Evolutionary conservation across 2,329 filamentous ascomycete genomes (phyloP), one percentile per base, ranked within the genome.

Genomic region (Seiridium cupressi): DNA sequence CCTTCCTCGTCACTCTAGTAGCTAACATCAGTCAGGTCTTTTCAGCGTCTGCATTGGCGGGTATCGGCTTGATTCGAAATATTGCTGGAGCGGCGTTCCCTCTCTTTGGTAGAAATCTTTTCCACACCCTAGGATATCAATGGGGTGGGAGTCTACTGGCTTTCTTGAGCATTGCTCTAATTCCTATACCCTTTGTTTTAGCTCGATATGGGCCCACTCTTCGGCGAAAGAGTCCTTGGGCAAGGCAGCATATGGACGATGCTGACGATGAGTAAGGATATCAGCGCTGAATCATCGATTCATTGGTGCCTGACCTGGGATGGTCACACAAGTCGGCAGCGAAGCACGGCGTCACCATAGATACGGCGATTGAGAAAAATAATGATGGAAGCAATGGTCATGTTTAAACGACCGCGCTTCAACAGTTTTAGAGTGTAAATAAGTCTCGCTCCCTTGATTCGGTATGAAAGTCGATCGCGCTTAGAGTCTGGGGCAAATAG

Each of bases 41-140:
- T 54, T 74, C 72, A 4, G 77, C 77, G 4, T 75, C 71, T 3
- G 78, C 75, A 0, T 66, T 79, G 13, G 78, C 78, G 3, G 77
- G 74, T 2, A 74, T 77, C 13, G 73, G 71, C 3, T 69, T 79
- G 35, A 67, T 79, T 40, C 69, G 77, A 2, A 76, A 74, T 51
- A 60, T 73, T 1, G 73, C 73, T 4, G 77, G 76, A 5, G 77
- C 73, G 0, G 70, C 69, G 0, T 75, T 79, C 47, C 76, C 76
- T 0, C 63, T 77, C 10, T 77, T 76, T 64, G 73, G 72, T 2
- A 63, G 66, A 2, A 66, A 68, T 11, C 73, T 78, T 62, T 76
- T 73, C 48, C 48, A 68, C 3, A 68, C 67, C 1, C 59, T 75
- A 11, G 76, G 76, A 1, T 70, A 75, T 44, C 70, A 71, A 34